A percentile compares a stretch with the other conserved stretches of the same genome.
Conservation (phyloP, 768 basidiomycete genomes). For the Collybia mongolica region DNA sequence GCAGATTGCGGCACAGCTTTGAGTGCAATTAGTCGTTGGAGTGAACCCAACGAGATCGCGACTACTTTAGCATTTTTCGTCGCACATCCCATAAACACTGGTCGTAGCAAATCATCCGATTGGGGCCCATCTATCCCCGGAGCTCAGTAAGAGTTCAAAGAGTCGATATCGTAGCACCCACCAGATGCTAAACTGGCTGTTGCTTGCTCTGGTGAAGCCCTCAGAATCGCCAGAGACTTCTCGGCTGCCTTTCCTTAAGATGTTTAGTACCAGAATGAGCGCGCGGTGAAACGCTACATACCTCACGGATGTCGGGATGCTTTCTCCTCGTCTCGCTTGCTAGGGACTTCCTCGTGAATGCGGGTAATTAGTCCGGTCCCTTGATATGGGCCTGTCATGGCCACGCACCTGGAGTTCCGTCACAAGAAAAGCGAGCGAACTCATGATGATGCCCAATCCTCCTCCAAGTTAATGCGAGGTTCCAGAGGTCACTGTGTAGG, state of each 20-base stretch:
- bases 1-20: conserved; percentile 81
- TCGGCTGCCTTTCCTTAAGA: conserved; percentile 66
- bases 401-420: conserved; percentile 11
- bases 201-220: conserved; percentile 81
- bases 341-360: conserved; percentile 52
- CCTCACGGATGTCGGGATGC: conserved; percentile 93
- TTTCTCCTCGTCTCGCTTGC: conserved; percentile 87
- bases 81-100: conserved; percentile 91
- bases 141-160: conserved; percentile 3
- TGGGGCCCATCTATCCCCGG: conserved; percentile 67
- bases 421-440: conserved; percentile 17
- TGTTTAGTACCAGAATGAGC: conserved; percentile 11
- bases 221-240: conserved; percentile 78
- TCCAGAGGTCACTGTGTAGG: no score
- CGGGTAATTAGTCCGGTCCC: no score
- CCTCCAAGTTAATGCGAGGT: no score
- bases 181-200: conserved; percentile 72
- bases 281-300: conserved; percentile 31
- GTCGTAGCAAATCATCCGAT: conserved; percentile 77
- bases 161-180: conserved; percentile 29
- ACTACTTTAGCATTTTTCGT: conserved; percentile 95
- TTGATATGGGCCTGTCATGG: no score
- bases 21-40: conserved; percentile 86
- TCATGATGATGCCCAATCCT: conserved; percentile 12
- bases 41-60: conserved; percentile 85